Base-by-base conservation (phyloP, 2,329 filamentous ascomycete genomes). In the Alternaria postmessia region DNA sequence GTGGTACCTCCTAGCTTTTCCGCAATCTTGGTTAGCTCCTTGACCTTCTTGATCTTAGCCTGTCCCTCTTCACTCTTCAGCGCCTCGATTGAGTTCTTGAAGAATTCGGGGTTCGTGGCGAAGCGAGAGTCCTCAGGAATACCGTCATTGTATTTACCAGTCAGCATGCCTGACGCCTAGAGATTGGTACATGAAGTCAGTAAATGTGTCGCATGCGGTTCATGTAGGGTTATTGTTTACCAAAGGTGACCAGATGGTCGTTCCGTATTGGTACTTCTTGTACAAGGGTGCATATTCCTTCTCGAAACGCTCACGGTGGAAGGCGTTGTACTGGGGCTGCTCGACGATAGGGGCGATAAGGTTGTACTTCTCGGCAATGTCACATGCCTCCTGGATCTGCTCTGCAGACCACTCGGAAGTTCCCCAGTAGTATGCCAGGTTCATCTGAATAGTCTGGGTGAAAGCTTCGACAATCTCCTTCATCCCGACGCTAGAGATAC, bases 131-230 rank as follows among this genome's bases (percentile, higher is more conserved):
- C 86, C 67, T 86, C 82, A 16, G 86, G 86, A 55, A 88, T 86
- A 54, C 86, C 86, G 63, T 88, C 82, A 75, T 88, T 88, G 81
- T 89, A 89, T 78, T 89, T 89, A 69, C 87, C 87, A 7, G 85
- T 88, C 54, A 89, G 75, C 39, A 89, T 76, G 58, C 87, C 87
- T 30, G 81, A 84, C 47, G 83, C 84, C 46, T 49, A 26, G 9
- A 24, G 9, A 4, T 49, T 36, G 14, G 46, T 12, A 3, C 9
- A 26, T 32, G 5, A 42, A 2, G 32, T 49, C 34, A 49, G 46
- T 3, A 38, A 24, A 26, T 2, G 30, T 49, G 18, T 38, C 32
- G 3, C 3, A 12, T 49, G 46, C 3, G 20, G 9, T 20, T 46
- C 2, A 3, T 26, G 26, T 18, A 44, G 18, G 38, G 18, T 22